These are phyloP conservation scores for Blastocystis sp. DNA, from an alignment of 352 stramenopile genomes.

Conservation along the genomic window DNA sequence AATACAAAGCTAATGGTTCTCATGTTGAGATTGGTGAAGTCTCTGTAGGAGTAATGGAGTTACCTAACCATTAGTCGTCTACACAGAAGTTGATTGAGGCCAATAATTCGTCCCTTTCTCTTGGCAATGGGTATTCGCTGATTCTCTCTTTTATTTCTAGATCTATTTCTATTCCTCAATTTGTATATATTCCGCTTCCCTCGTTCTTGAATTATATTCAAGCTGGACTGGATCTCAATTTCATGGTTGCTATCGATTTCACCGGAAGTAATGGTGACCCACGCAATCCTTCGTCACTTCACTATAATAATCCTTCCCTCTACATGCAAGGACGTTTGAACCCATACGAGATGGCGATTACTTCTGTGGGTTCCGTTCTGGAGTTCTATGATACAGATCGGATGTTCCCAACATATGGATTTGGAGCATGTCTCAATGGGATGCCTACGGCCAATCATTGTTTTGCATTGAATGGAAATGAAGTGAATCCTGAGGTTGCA, in stretches of 20 bases:
- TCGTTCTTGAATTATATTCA: conserved; percentile 77
- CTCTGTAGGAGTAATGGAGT: background rate
- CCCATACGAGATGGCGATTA: conserved; percentile 79
- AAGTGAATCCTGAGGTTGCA: conserved; percentile 76
- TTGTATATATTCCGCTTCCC: conserved; percentile 27
- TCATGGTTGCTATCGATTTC: conserved; percentile 81
- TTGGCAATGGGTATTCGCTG: background rate
- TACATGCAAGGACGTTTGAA: conserved; percentile 68
- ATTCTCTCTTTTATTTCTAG: background rate
- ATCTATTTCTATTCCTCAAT: background rate
- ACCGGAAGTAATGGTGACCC: conserved; percentile 77
- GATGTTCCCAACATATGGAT: conserved; percentile 78
- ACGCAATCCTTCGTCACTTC: conserved; percentile 71
- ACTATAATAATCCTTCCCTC: conserved; percentile 70
- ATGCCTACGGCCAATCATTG: conserved; percentile 79
- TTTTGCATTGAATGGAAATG: conserved; percentile 81
- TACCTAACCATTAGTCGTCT: background rate
- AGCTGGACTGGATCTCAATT: conserved; percentile 80
- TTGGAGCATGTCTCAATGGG: conserved; percentile 80
- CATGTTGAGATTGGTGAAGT: background rate
- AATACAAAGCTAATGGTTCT: conserved; percentile 4
- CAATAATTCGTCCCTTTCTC: background rate
- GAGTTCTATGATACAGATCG: conserved; percentile 78
- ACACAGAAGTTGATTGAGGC: background rate
- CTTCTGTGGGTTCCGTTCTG: conserved; percentile 74